phyloP scores from a whole-genome alignment of 305 asterid genomes.

The Euphrasia arctica region DNA sequence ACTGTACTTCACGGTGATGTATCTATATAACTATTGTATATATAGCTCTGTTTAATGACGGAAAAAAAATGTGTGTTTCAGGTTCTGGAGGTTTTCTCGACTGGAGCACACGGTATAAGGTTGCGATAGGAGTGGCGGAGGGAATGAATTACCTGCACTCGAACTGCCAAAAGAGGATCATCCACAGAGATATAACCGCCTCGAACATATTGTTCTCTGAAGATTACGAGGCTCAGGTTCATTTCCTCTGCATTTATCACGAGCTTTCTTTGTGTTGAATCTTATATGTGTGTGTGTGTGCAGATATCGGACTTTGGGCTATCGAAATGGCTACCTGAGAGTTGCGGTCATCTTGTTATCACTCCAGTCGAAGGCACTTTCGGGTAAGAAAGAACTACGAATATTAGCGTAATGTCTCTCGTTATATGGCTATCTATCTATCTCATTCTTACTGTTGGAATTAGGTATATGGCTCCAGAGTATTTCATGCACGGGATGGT shows the following conservation, averaged over 20 bases:
- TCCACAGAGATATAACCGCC: conserved; percentile 93
- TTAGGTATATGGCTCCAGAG: conserved; percentile 92
- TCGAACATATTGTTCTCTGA: conserved; percentile 79
- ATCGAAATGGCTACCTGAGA: conserved; percentile 95
- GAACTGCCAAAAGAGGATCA: conserved; percentile 68
- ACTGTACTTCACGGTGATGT: conserved; percentile 66
- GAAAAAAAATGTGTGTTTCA: conserved; percentile 33
- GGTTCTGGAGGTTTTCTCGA: conserved; percentile 46
- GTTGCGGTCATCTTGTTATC: conserved; percentile 73
- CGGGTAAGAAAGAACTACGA: conserved; percentile 41
- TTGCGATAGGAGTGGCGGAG: conserved; percentile 84
- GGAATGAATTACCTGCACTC: conserved; percentile 86
- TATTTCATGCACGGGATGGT: conserved; percentile 94
- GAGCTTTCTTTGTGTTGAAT: not conserved
- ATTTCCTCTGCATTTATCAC: not conserved
- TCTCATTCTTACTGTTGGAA: not conserved
- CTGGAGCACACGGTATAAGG: conserved; percentile 71
- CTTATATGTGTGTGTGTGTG: conserved; percentile 16
- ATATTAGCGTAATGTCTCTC: not conserved
- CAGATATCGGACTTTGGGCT: conserved; percentile 98
- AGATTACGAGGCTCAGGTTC: conserved; percentile 85
- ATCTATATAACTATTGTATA: not conserved
- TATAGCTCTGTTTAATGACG: conserved; percentile 31
- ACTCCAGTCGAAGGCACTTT: conserved; percentile 98
- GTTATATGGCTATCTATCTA: not conserved